Evolutionary conservation across 208 protist species (phyloP).

Genomic region (Kentomonas sorsogonicus): DNA sequence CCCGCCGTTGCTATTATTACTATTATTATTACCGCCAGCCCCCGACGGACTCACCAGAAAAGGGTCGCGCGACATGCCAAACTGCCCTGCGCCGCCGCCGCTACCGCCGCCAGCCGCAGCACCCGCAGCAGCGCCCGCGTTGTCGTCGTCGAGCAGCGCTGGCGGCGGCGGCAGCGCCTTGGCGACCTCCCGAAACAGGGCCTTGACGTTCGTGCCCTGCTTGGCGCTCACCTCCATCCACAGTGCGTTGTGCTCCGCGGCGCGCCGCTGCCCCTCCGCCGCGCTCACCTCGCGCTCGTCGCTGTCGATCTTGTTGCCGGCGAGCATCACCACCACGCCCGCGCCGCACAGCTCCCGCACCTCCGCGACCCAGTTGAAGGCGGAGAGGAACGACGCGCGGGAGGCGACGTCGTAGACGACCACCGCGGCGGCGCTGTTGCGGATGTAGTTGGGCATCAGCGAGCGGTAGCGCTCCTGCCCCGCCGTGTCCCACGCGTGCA

Average conservation of each 20-base stretch:
- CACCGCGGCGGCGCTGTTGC: constrained; percentile 96
- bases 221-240: constrained; percentile 96
- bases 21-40: too few relatives aligned
- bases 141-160: background rate
- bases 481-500: constrained; percentile 92
- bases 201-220: constrained; percentile 66
- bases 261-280: constrained; percentile 56
- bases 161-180: constrained; percentile 31
- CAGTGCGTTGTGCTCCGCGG: constrained; percentile 89
- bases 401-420: constrained; percentile 98
- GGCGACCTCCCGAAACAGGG: constrained; percentile 71
- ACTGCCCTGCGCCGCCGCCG: constrained; percentile 1
- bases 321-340: constrained; percentile 93
- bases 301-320: constrained; percentile 97
- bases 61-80: constrained; percentile 21
- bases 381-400: constrained; percentile 90
- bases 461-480: constrained; percentile 93
- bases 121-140: background rate
- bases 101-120: background rate
- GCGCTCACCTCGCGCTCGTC: constrained; percentile 69
- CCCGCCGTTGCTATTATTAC: too few relatives aligned
- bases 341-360: constrained; percentile 95
- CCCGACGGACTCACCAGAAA: constrained; percentile 45
- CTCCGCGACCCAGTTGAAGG: constrained; percentile 96
- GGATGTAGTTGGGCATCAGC: constrained; percentile 93